Base-by-base conservation (phyloP, 169 alveolate genomes). In the Eimeria acervulina region DNA sequence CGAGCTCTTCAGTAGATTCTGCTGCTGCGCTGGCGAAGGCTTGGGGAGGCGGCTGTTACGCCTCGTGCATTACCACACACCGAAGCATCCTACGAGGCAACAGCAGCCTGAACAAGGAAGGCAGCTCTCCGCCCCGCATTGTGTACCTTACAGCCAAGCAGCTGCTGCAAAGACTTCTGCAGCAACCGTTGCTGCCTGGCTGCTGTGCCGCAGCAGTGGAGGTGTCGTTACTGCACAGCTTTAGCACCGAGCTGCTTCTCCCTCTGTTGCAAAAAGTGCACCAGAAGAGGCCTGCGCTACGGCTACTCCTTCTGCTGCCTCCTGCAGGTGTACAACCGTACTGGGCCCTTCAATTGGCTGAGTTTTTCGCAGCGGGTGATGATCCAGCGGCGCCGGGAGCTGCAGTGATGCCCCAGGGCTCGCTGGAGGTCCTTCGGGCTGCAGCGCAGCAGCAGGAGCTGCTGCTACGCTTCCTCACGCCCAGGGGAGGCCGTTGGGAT, bases 231-330 rank as follows among this genome's bases (percentile, higher is more conserved):
- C 91, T 31, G 33, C 91, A 83, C 91, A 59, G 91, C 44, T 83
- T 83, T 31, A 83, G 91, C 91, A 83, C 91, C 76, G 91, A 83
- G 38, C 36, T 83, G 31, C 91, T 83, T 52, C 91, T 83, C 42
- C 91, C 91, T 17, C 91, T 83, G 31, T 59, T 83, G 76, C 91
- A 59, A 8, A 83, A 52, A 55, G 91, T 83, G 52, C 61, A 55
- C 51, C 91, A 51, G 66, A 83, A 33, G 26, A 83, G 72, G 47
- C 91, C 91, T 47, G 31, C 91, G 21, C 51, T 83, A 47, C 68
- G 91, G 76, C 33, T 83, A 66, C 91, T 83, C 52, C 55, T 83
- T 0, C 36, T 83, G 31, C 33, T 83, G 21, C 91, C 91, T 21
- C 91, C 91, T n/a, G 91, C 91, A 19, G 21, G 76, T 17, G 52